phyloP scores from a whole-genome alignment of 768 basidiomycete species.

The Suillus occidentalis region DNA sequence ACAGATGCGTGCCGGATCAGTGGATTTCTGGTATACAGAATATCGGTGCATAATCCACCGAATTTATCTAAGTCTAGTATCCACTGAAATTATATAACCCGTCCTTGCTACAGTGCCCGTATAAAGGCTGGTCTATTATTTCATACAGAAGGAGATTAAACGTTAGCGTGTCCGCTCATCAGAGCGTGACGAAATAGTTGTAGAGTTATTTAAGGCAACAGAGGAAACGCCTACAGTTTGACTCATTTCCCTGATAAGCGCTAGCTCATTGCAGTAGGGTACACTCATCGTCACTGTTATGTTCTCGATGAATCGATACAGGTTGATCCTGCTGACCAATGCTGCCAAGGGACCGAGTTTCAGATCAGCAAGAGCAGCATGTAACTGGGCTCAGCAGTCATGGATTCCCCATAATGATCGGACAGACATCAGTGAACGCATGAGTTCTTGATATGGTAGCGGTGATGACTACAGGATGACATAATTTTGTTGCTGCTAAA shows the following conservation, averaged over 20 bases:
- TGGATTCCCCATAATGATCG: too few species aligned
- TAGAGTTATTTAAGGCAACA: constrained; percentile 57
- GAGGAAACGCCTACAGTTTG: constrained; percentile 50
- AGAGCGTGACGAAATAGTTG: constrained; percentile 52
- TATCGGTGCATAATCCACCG: too few species aligned
- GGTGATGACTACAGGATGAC: neutral
- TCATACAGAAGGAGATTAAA: constrained; percentile 61
- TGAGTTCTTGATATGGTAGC: too few species aligned
- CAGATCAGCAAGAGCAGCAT: neutral
- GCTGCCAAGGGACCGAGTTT: too few species aligned
- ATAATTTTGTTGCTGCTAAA: too few species aligned
- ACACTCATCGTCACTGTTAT: neutral
- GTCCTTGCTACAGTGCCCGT: too few species aligned
- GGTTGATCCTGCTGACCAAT: too few species aligned
- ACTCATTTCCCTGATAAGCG: neutral
- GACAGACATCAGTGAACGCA: neutral
- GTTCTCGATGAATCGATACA: neutral
- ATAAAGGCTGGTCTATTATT: constrained; percentile 62
- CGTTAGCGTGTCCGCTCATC: constrained; percentile 48
- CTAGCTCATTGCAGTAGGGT: neutral
- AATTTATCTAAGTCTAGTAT: too few species aligned
- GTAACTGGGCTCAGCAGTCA: neutral
- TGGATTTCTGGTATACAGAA: too few species aligned
- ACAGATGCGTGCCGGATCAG: too few species aligned
- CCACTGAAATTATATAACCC: too few species aligned